phyloP scores from a whole-genome alignment of 2,329 filamentous ascomycete genomes.

The Trichophyton simii region DNA sequence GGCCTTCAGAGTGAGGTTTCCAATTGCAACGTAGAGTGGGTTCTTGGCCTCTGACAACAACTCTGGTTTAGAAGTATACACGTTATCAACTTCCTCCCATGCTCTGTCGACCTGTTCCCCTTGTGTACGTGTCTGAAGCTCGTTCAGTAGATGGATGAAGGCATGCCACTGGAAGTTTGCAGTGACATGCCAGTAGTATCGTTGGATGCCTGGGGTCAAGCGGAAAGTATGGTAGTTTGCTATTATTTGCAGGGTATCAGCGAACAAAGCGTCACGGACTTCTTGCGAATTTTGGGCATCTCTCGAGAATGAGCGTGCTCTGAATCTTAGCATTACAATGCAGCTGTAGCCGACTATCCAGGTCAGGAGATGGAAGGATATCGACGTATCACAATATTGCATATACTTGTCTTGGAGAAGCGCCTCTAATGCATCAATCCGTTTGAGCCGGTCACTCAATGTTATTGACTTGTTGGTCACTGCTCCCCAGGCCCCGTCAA shows the following conservation, averaged over 20 bases:
- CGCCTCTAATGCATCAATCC: slow-evolving; percentile 19
- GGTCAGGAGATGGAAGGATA: slow-evolving; percentile 22
- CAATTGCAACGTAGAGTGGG: slow-evolving; percentile 33
- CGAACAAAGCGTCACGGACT: slow-evolving; percentile 28
- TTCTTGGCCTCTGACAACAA: slow-evolving; percentile 25
- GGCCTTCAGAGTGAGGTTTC: slow-evolving; percentile 33
- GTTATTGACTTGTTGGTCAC: neutral
- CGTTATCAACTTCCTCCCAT: slow-evolving; percentile 33
- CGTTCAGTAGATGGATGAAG: slow-evolving; percentile 34
- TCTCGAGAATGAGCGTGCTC: slow-evolving; percentile 17
- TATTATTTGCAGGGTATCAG: slow-evolving; percentile 26
- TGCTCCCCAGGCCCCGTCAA: neutral
- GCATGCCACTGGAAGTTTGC: slow-evolving; percentile 38
- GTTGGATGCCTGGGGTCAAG: slow-evolving; percentile 24
- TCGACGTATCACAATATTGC: slow-evolving; percentile 24
- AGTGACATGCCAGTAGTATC: slow-evolving; percentile 34
- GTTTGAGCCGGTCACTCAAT: slow-evolving; percentile 13
- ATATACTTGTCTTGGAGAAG: slow-evolving; percentile 23
- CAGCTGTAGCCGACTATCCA: neutral
- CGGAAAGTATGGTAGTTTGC: slow-evolving; percentile 27
- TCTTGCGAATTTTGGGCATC: slow-evolving; percentile 17
- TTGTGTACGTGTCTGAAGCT: slow-evolving; percentile 24
- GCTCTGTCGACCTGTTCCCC: slow-evolving; percentile 24
- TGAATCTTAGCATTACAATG: neutral
- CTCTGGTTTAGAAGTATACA: slow-evolving; percentile 19